These are phyloP conservation scores for Erythrobasidium hasegawianum DNA, from an alignment of 1,284 basidiomycete species.

Conservation along the genomic window DNA sequence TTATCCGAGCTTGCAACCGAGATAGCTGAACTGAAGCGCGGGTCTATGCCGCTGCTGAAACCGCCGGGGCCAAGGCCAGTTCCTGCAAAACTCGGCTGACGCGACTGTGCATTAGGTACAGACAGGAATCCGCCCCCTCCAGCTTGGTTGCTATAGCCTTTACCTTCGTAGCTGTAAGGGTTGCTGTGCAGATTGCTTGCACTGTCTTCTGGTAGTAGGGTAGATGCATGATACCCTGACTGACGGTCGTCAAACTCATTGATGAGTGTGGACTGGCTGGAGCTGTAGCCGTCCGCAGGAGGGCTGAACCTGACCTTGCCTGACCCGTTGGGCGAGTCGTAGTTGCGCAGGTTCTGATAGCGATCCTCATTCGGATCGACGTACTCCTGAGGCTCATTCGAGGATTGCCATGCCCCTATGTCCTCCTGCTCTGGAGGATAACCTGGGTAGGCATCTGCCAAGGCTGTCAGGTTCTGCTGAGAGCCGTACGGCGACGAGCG, in stretches of 20 bases:
- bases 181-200: background rate
- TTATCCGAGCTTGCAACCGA: conserved; percentile 22
- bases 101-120: conserved; percentile 6
- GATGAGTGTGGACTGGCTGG: background rate
- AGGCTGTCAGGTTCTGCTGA: background rate
- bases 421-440: background rate
- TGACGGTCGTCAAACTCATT: background rate
- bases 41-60: conserved; percentile 16
- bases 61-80: conserved; percentile 7
- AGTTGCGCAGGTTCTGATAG: background rate
- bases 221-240: background rate
- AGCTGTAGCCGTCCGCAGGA: background rate
- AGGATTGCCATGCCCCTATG: background rate
- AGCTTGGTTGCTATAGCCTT: background rate
- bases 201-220: background rate
- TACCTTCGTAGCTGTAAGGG: background rate
- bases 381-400: background rate
- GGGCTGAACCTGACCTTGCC: no score
- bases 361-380: background rate
- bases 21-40: conserved; percentile 15
- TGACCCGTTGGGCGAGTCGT: no score
- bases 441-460: background rate
- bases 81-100: conserved; percentile 14
- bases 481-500: background rate
- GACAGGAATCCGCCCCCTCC: conserved; percentile 6